Evolutionary conservation across 305 asterid genomes (phyloP).

Genomic region (Solanum hybrid): DNA sequence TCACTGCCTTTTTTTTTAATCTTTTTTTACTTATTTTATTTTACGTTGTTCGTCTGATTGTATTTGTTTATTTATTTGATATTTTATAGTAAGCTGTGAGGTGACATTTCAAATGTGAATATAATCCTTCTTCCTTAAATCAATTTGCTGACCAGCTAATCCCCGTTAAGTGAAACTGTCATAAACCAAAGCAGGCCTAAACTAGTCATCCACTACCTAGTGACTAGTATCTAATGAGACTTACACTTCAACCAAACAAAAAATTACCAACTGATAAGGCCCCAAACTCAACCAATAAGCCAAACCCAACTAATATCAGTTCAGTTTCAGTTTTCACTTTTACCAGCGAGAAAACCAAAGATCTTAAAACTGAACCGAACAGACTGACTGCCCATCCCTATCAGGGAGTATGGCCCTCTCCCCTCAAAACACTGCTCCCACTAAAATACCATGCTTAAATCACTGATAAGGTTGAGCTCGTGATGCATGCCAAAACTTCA

Average conservation of each 20-base stretch:
- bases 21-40: neutral
- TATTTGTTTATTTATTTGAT: neutral
- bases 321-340: neutral
- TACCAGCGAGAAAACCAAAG: neutral
- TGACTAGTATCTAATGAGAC: neutral
- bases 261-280: neutral
- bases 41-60: neutral
- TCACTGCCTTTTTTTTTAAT: neutral
- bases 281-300: neutral
- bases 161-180: neutral
- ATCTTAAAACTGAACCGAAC: neutral
- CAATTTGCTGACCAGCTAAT: neutral
- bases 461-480: neutral
- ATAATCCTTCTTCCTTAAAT: neutral
- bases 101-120: neutral
- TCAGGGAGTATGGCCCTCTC: neutral
- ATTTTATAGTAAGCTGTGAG: neutral
- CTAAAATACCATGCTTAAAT: neutral
- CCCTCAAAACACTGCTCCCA: neutral
- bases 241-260: neutral
- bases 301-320: neutral
- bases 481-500: neutral
- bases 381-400: neutral
- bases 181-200: neutral
- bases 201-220: neutral